These are phyloP conservation scores for Ceratonia siliqua DNA, from an alignment of 306 rosid genomes.

Conservation along the genomic window DNA sequence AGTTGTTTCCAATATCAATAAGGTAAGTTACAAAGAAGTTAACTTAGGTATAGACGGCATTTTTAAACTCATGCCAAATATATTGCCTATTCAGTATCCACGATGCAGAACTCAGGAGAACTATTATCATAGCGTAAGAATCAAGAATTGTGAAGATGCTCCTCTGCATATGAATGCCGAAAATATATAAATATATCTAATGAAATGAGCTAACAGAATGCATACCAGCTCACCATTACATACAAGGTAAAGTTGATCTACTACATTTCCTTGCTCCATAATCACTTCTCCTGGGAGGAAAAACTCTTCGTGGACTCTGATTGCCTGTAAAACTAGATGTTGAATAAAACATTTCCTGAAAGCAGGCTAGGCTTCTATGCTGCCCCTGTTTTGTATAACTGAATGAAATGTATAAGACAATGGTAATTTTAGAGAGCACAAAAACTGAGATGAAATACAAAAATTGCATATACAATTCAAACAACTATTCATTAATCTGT, in stretches of 20 bases:
- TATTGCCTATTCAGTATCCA: not conserved
- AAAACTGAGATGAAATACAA: not conserved
- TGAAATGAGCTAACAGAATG: not conserved
- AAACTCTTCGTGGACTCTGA: constrained; percentile 60
- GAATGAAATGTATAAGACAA: not conserved
- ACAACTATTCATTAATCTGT: not conserved
- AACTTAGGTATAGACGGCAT: not conserved
- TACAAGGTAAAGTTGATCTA: constrained; percentile 59
- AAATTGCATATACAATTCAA: not conserved
- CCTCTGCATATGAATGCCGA: not conserved
- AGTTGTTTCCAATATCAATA: not conserved
- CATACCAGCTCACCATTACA: constrained; percentile 69
- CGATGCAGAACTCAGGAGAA: not conserved
- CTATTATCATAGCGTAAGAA: not conserved
- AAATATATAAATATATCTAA: not conserved
- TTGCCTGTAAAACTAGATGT: constrained; percentile 46
- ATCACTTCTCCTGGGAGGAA: constrained; percentile 67
- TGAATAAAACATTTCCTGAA: constrained; percentile 2
- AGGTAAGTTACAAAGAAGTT: not conserved
- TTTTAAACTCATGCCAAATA: not conserved
- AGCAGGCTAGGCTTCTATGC: constrained; percentile 6
- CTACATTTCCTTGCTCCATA: constrained; percentile 54
- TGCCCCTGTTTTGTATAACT: not conserved
- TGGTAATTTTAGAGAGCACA: not conserved
- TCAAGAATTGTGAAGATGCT: not conserved